Evolutionary conservation across 1,284 basidiomycete genomes (phyloP), one percentile per base, ranked within the genome.

Genomic region (Malassezia cuniculi): DNA sequence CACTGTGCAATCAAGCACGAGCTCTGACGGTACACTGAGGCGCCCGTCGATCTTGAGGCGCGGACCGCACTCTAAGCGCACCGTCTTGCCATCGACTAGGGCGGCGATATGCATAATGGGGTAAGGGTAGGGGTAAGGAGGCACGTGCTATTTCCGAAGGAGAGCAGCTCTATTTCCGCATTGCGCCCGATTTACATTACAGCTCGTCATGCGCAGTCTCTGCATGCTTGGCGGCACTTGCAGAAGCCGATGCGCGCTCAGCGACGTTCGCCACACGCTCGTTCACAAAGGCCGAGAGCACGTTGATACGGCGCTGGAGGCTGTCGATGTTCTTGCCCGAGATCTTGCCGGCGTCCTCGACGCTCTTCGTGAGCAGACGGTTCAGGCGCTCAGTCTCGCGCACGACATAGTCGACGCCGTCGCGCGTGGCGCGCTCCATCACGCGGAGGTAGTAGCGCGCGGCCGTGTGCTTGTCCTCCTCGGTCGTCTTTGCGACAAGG

Each of bases 241-340:
- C n/a, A 6, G 30, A 30, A 17, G 18, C 24, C 4, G 31, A 25
- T 7, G 37, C 37, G 10, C 22, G 28, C n/a, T 54, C 45, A 4
- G 54, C 54, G 19, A 46, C 48, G 22, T 44, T 46, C 27, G 47
- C 52, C 22, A 58, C 54, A 10, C 47, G 33, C 41, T 52, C 48
- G 43, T 57, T 58, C 36, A 47, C 71, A 62, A 93, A 90, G 0
- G 83, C 76, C 7, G 72, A 69, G 39, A 93, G 76, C 53, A 93
- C 77, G 71, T 95, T 95, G 36, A 76, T 75, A 73, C 89, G 90
- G 68, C 82, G 76, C 71, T 85, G 83, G 59, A 95, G 78, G 72
- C 95, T 86, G 68, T 97, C 90, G 30, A 89, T 71, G 71, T 95
- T 94, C 36, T 74, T 69, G 0, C 76, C 73, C 4, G 81, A 74